Base-by-base conservation (phyloP, 805 yeast species). In the Grigorovia transvaalensis region DNA sequence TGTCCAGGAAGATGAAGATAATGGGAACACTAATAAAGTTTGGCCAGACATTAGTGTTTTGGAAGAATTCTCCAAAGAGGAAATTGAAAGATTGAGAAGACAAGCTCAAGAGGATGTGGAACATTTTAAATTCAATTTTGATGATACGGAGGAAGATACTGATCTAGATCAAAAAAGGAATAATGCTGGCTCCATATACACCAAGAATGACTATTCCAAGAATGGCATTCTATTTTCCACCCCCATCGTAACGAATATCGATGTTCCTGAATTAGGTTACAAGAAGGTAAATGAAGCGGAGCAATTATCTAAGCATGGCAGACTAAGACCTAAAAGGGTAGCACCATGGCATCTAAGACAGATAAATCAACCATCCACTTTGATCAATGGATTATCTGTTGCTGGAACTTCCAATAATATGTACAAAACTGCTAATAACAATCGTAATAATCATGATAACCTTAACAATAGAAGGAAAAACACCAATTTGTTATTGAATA, bases 21-120 rank as follows among this genome's bases (percentile, higher is more conserved):
- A 57, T 44, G 55, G 51, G n/a, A 57, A 55, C 9, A 59, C 60
- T 30, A 45, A 56, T 20, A 61, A 64, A 30, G 53, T 57, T 18
- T 91, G 98, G 98, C 99, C 98, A 0, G 97, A 93, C 62, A 71
- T 88, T 17, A 62, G 72, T 35, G 79, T 86, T 0, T 71, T 91
- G 56, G 84, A 82, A 56, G 96, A 89, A 55, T 91, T 82, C 68
- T 81, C 88, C 1, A 73, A 71, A 35, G 84, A 84, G 56, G 97
- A 90, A 67, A 68, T 65, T 58, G 79, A 64, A 65, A 74, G 78
- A 52, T 60, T 74, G 44, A 69, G 74, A 53, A 64, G 64, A 52
- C 75, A 73, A 50, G 75, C 74, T 0, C 52, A 67, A 11, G 64
- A 61, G 45, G 74, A 72, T 51, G 68, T 72, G 1, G 67, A 64